phyloP scores from a whole-genome alignment of 2,329 filamentous ascomycete genomes.

The Ambrosiella cleistominuta region DNA sequence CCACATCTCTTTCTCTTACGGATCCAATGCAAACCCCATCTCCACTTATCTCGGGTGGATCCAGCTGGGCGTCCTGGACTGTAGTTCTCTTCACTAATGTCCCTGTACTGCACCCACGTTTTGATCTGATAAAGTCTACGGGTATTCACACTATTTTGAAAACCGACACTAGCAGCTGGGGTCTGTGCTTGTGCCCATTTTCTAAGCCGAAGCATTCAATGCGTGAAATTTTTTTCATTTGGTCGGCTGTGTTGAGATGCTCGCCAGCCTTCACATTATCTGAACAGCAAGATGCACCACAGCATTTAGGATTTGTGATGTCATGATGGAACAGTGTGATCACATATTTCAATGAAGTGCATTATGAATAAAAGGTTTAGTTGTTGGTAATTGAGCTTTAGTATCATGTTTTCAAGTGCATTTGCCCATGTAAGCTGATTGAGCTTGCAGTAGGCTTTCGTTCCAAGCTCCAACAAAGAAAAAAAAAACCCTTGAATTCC shows the following conservation, averaged over 20 bases:
- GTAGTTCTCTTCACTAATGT: not conserved
- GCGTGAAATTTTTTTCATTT: not conserved
- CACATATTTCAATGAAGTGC: too few species aligned
- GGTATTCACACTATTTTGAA: conserved; percentile 3
- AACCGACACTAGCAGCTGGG: not conserved
- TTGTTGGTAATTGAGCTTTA: too few species aligned
- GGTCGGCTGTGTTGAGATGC: not conserved
- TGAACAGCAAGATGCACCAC: not conserved
- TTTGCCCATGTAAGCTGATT: too few species aligned
- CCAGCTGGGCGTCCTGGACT: not conserved
- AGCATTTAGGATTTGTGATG: too few species aligned
- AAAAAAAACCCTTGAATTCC: too few species aligned
- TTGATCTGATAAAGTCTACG: conserved; percentile 10
- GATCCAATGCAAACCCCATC: not conserved
- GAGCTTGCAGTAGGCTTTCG: too few species aligned
- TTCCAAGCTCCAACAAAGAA: too few species aligned
- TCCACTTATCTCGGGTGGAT: not conserved
- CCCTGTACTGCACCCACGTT: conserved; percentile 1
- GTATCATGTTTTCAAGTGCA: too few species aligned
- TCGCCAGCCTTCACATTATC: not conserved
- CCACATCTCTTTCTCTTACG: not conserved
- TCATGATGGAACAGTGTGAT: too few species aligned
- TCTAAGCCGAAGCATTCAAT: not conserved
- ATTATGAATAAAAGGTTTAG: too few species aligned
- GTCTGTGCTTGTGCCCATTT: too few species aligned